A percentile compares a stretch with the other conserved stretches of the same genome.
phyloP scores from a whole-genome alignment of 139 green algal genomes.

The Deuterostichococcus epilithicus region DNA sequence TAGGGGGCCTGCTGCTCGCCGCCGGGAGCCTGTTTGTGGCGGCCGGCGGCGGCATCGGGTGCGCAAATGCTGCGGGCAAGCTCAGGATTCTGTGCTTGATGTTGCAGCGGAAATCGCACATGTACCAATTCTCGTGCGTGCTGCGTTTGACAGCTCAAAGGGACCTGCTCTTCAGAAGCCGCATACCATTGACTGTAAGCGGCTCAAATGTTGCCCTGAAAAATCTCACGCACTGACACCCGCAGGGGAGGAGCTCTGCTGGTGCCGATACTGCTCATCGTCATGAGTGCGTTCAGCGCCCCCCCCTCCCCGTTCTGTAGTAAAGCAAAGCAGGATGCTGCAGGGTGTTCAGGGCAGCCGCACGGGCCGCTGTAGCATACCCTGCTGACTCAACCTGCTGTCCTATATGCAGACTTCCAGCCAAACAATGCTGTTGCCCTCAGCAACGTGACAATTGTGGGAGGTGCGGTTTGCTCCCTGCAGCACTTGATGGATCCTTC shows the following conservation, averaged over 20 bases:
- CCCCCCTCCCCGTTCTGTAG: too few relatives aligned
- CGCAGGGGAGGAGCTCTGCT: conserved; percentile 33
- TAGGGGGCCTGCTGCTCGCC: conserved; percentile 13
- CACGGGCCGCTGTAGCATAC: not conserved
- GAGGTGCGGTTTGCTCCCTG: conserved; percentile 13
- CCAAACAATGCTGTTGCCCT: conserved; percentile 48
- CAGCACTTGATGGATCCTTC: too few relatives aligned
- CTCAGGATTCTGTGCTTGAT: too few relatives aligned
- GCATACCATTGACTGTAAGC: too few relatives aligned
- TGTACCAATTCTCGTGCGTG: too few relatives aligned
- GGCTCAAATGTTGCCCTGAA: too few relatives aligned
- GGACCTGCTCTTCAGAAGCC: too few relatives aligned
- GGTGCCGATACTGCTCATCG: conserved; percentile 31
- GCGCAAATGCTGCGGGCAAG: too few relatives aligned
- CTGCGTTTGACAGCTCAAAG: too few relatives aligned
- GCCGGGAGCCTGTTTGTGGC: conserved; percentile 34
- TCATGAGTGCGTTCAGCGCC: conserved; percentile 19
- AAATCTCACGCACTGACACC: not conserved
- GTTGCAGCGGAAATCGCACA: too few relatives aligned
- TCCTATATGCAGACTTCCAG: conserved; percentile 29
- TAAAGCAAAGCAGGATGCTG: too few relatives aligned
- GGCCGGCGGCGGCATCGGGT: conserved; percentile 50
- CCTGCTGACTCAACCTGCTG: not conserved
- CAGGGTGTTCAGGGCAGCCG: too few relatives aligned
- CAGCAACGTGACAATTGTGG: conserved; percentile 63